Evolutionary conservation across 345 rosid species (phyloP).

Genomic region (Nasturtium officinale): DNA sequence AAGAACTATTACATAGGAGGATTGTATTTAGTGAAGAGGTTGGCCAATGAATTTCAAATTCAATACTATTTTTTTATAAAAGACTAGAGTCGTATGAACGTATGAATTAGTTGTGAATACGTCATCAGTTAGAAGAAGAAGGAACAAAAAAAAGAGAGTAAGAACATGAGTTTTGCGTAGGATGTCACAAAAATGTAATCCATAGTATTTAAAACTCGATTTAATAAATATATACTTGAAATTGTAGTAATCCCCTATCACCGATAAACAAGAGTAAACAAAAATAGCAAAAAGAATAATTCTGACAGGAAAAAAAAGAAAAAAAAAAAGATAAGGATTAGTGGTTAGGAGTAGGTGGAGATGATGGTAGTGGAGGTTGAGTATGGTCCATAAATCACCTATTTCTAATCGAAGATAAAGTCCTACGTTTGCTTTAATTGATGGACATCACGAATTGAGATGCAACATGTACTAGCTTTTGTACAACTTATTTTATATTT

Average conservation of each 20-base stretch:
- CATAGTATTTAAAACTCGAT: background rate
- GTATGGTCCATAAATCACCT: slow-evolving; percentile 32
- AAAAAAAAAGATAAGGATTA: slow-evolving; percentile 17
- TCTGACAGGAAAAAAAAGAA: background rate
- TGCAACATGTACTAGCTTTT: slow-evolving; percentile 24
- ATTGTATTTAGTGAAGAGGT: slow-evolving; percentile 7
- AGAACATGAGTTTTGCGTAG: background rate
- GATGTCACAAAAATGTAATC: background rate
- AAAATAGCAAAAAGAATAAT: slow-evolving; percentile 4
- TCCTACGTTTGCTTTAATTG: slow-evolving; percentile 39
- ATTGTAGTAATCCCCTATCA: background rate
- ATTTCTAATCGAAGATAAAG: slow-evolving; percentile 34
- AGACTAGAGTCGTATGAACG: too few species aligned
- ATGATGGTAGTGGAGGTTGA: slow-evolving; percentile 48
- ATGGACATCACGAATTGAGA: slow-evolving; percentile 18
- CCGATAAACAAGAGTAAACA: background rate
- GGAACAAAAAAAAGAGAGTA: too few species aligned
- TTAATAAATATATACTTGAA: background rate
- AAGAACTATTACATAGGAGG: slow-evolving; percentile 10
- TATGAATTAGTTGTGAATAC: background rate
- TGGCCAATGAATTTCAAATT: background rate
- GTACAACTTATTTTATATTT: background rate
- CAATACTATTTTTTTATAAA: background rate
- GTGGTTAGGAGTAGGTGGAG: slow-evolving; percentile 81
- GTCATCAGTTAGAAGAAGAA: too few species aligned